Conservation (phyloP, 1,284 basidiomycete genomes). For the Marasmius sp. region DNA sequence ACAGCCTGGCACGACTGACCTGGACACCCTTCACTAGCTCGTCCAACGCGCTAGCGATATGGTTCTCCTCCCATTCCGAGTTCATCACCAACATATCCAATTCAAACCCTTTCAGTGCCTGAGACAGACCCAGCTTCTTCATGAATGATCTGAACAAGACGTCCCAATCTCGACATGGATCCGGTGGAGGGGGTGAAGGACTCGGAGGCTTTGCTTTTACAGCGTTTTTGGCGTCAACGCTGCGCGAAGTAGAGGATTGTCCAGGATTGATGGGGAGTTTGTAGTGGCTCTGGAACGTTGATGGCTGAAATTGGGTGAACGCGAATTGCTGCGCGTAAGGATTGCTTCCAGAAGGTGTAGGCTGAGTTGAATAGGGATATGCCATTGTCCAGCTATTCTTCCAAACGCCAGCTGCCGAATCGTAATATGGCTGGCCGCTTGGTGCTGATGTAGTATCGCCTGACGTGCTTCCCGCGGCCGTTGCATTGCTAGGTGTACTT, state of each 20-base stretch:
- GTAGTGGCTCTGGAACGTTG: neutral
- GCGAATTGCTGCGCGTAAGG: conserved; percentile 11
- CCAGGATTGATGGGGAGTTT: neutral
- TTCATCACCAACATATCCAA: conserved; percentile 71
- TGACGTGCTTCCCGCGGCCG: neutral
- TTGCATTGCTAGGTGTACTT: neutral
- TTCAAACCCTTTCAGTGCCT: conserved; percentile 65
- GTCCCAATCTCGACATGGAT: conserved; percentile 62
- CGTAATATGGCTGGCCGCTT: conserved; percentile 5
- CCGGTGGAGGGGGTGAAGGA: conserved; percentile 37
- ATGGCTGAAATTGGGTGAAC: conserved; percentile 7
- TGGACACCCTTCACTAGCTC: conserved; percentile 51
- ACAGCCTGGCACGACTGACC: conserved; percentile 36
- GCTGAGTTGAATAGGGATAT: conserved; percentile 10
- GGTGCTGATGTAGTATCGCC: neutral
- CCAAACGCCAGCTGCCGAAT: conserved; percentile 3
- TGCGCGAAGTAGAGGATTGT: neutral
- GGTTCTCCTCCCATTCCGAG: conserved; percentile 57
- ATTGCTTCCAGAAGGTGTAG: conserved; percentile 6
- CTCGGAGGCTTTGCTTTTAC: conserved; percentile 15
- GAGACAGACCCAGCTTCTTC: conserved; percentile 52
- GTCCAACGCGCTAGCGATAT: conserved; percentile 53
- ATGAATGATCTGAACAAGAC: conserved; percentile 55
- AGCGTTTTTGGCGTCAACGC: neutral
- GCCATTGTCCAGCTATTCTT: conserved; percentile 13